Percentiles rank a stretch among this genome's conserved stretches.
These are phyloP conservation scores for Arthroderma uncinatum DNA, from an alignment of 2,329 filamentous ascomycete species.

Conservation along the genomic window DNA sequence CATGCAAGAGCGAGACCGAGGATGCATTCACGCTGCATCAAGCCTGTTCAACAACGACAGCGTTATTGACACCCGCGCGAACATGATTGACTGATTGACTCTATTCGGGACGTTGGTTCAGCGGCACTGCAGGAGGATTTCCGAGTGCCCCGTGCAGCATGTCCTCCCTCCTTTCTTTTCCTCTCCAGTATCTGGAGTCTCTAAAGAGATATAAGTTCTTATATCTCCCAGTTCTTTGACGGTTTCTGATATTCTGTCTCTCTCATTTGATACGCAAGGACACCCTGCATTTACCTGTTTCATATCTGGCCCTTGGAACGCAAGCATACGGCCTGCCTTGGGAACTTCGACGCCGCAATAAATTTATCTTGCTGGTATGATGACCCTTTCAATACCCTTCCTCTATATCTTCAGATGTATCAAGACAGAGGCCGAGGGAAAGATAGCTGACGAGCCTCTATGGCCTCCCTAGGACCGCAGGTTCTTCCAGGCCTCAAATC, in stretches of 20 bases:
- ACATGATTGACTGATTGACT: background rate
- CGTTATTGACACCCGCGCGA: background rate
- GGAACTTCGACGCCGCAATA: background rate
- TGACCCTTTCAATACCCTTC: background rate
- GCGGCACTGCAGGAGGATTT: background rate
- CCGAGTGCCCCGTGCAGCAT: background rate
- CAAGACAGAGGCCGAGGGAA: background rate
- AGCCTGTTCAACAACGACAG: background rate
- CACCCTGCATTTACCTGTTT: background rate
- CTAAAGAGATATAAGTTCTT: background rate
- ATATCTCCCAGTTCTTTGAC: background rate
- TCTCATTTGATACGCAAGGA: background rate
- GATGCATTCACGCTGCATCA: conserved; percentile 10
- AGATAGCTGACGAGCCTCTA: background rate
- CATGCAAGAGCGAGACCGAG: conserved; percentile 6
- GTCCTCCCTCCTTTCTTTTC: background rate
- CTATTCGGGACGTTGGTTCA: background rate
- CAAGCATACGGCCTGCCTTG: background rate
- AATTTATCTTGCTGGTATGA: background rate
- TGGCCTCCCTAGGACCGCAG: background rate
- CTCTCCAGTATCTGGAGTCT: background rate
- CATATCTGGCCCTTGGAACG: conserved; percentile 1
- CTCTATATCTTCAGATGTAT: background rate
- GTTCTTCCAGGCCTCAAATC: no score
- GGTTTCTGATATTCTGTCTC: background rate